Evolutionary conservation across 768 basidiomycete genomes (phyloP), one percentile per base, ranked within the genome.

Genomic region (Clathrus columnatus): DNA sequence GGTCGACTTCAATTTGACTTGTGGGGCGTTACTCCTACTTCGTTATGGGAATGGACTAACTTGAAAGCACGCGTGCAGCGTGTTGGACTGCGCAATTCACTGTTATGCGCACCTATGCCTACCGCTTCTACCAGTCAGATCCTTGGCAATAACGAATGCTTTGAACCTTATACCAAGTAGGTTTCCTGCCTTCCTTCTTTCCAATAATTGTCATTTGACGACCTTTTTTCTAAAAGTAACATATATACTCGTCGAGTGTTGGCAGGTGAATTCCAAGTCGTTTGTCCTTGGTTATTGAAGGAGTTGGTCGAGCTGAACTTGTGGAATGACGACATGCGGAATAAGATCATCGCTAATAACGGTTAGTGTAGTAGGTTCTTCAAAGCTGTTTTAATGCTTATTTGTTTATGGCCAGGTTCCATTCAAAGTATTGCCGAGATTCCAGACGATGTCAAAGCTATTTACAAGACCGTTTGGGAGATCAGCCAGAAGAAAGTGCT

Each of bases 391-490:
- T 30, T 47, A 27, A 20, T 47, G 5, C 29, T 27, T 27, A 26
- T n/a, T n/a, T 32, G 26, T 7, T 43, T 30, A 5, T 45, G 2
- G 4, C 1, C 29, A 55, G 54, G 87, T 24, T 88, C 86, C 5
- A 70, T 89, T 24, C 91, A 95, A 68, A 89, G 83, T 67, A 91
- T 97, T 61, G 85, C 90, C 24, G 80, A 66, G 47, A 91, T 98
- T 61, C 94, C 95, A 1, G 84, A 83, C 56, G 82, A 96, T 61
- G 78, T 94, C 72, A 97, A 96, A 73, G 88, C 90, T 0, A 93
- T 99, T 73, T 99, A 99, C 83, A 97, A 97, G 77, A 99, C 95
- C n/a, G 95, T 97, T 48, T 99, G 95, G 95, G 95, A 99, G 75
- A 94, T 99, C 70, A 85, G 82, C 45, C 95, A 98, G 75, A 98